Conservation (phyloP, 2,329 filamentous ascomycete species). For the Teratosphaeria viscida region DNA sequence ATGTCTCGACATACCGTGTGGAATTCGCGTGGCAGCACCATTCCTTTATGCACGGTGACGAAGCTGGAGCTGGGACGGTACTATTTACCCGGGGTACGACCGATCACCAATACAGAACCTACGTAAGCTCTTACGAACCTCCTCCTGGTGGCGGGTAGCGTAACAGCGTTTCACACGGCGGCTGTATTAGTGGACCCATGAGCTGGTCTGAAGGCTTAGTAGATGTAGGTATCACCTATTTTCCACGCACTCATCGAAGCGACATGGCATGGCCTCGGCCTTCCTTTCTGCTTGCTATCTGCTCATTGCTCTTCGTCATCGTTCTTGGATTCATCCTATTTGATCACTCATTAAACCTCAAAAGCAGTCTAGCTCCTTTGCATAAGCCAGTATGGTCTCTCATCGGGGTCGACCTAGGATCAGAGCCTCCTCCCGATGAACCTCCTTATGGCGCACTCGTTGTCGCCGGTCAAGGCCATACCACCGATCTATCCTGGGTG, state of each 20-base stretch:
- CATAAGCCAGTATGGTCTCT: neutral
- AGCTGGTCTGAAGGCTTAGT: neutral
- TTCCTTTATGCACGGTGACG: neutral
- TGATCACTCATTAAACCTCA: neutral
- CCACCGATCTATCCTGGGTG: constrained; percentile 8
- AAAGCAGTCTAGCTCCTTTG: neutral
- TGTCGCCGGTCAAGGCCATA: constrained; percentile 4
- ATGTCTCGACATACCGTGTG: neutral
- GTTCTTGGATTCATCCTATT: neutral
- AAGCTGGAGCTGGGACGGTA: neutral
- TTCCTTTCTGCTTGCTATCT: neutral
- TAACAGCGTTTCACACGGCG: too few species aligned
- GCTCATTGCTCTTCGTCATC: neutral
- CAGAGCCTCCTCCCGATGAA: constrained; percentile 1
- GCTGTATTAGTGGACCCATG: neutral
- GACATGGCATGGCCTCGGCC: neutral
- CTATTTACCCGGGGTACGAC: neutral
- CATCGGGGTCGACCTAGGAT: neutral
- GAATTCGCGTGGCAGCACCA: neutral
- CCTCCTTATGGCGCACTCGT: constrained; percentile 12
- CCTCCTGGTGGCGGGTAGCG: too few species aligned
- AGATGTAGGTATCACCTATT: neutral
- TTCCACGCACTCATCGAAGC: neutral
- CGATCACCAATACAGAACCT: neutral
- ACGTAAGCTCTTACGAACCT: neutral